Conservation (phyloP, 306 rosid species). For the Corylus americana region DNA sequence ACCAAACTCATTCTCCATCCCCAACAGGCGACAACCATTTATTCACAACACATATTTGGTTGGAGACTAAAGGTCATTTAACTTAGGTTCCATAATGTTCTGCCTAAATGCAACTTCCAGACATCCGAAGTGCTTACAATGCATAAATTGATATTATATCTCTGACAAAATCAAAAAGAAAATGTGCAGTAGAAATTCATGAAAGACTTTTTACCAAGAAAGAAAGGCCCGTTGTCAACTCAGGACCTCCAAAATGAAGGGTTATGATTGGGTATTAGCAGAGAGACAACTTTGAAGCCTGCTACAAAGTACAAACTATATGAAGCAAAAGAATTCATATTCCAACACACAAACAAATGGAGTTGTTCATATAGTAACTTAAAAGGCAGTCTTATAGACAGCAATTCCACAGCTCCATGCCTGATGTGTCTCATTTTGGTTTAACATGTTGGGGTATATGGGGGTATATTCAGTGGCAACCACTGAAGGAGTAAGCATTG, state of each 20-base stretch:
- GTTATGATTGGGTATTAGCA: conserved; percentile 38
- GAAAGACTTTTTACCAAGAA: background rate
- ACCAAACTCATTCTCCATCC: background rate
- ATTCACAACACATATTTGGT: background rate
- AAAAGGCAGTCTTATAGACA: conserved; percentile 28
- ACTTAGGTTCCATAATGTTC: background rate
- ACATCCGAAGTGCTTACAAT: background rate
- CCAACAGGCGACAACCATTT: background rate
- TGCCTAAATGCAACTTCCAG: background rate
- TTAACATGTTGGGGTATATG: conserved; percentile 45
- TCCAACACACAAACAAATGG: conserved; percentile 45
- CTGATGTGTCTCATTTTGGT: conserved; percentile 38
- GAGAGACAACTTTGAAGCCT: conserved; percentile 36
- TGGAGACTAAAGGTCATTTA: background rate
- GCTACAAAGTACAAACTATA: conserved; percentile 32
- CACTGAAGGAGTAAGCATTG: conserved; percentile 37
- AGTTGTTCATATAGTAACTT: conserved; percentile 44
- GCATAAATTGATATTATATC: background rate
- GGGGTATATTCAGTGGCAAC: conserved; percentile 35
- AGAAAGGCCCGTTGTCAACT: background rate
- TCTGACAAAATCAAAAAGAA: background rate
- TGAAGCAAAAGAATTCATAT: conserved; percentile 49
- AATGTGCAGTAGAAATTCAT: background rate
- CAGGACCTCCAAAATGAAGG: conserved; percentile 1
- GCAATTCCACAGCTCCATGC: conserved; percentile 46